Conservation (phyloP, 257 asterid species). For the Solanum clarkiae region DNA sequence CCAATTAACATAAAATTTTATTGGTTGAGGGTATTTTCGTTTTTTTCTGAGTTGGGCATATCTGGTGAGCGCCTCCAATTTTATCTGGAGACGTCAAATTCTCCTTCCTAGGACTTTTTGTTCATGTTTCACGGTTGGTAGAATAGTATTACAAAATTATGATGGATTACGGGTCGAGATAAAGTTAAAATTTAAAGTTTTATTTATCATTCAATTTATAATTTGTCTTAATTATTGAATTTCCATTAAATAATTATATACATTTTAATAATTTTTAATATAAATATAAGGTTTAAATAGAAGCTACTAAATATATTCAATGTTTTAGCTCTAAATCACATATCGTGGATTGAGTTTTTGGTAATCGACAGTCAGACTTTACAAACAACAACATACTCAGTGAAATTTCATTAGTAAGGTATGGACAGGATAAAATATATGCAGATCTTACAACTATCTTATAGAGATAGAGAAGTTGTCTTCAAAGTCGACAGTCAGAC, state of each 20-base stretch:
- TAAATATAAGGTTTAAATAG: background rate
- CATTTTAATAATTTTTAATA: too few species aligned
- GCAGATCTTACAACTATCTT: too few species aligned
- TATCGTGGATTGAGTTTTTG: background rate
- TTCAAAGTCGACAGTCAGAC: too few species aligned
- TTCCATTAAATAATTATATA: background rate
- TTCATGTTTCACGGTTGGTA: background rate
- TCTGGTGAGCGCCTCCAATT: background rate
- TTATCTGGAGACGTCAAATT: background rate
- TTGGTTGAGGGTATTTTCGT: background rate
- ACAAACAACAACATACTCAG: too few species aligned
- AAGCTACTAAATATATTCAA: background rate
- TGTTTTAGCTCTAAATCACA: background rate
- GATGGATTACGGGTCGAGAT: too few species aligned
- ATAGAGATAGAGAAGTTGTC: too few species aligned
- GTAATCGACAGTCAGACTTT: background rate
- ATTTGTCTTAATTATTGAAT: background rate
- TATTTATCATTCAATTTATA: too few species aligned
- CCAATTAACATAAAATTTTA: background rate
- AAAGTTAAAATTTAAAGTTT: background rate
- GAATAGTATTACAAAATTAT: too few species aligned
- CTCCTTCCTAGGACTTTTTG: background rate
- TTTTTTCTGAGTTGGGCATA: background rate
- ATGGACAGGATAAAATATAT: too few species aligned
- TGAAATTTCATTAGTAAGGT: too few species aligned